These are phyloP conservation scores for Mycotypha africana DNA, from an alignment of 371 early-diverging fungal genomes.

Conservation along the genomic window DNA sequence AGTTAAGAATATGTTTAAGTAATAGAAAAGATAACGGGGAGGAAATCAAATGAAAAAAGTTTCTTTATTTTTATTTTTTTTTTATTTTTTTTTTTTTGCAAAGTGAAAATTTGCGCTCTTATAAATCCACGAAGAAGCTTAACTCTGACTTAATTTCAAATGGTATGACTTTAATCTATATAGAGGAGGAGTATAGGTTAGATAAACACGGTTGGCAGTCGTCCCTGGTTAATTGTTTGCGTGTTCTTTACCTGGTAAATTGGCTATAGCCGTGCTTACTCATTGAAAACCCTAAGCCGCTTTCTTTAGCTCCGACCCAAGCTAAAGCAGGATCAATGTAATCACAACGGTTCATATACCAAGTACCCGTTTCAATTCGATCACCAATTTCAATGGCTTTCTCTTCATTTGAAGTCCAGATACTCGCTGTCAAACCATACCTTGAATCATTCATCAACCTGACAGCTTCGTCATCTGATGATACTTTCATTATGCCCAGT, in stretches of 20 bases:
- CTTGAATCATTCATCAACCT: constrained; percentile 75
- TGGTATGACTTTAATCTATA: constrained; percentile 48
- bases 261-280: constrained; percentile 67
- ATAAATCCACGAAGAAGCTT: too few species aligned
- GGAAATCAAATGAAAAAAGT: too few species aligned
- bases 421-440: constrained; percentile 81
- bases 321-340: constrained; percentile 76
- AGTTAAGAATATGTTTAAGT: neutral
- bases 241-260: constrained; percentile 50
- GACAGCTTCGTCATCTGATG: constrained; percentile 74
- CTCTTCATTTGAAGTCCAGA: constrained; percentile 71
- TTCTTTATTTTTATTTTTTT: constrained; percentile 5
- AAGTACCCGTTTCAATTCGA: constrained; percentile 76
- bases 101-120: too few species aligned
- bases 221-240: neutral
- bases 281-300: constrained; percentile 72
- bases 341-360: constrained; percentile 86
- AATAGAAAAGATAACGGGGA: too few species aligned
- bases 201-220: too few species aligned
- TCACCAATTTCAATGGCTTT: constrained; percentile 61
- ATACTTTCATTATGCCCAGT: constrained; percentile 69
- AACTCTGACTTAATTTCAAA: constrained; percentile 35
- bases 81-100: too few species aligned
- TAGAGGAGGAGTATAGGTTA: too few species aligned
- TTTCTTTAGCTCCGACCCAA: constrained; percentile 82